Base-by-base conservation (phyloP, 1,284 basidiomycete genomes). In the Ganoderma boninense region DNA sequence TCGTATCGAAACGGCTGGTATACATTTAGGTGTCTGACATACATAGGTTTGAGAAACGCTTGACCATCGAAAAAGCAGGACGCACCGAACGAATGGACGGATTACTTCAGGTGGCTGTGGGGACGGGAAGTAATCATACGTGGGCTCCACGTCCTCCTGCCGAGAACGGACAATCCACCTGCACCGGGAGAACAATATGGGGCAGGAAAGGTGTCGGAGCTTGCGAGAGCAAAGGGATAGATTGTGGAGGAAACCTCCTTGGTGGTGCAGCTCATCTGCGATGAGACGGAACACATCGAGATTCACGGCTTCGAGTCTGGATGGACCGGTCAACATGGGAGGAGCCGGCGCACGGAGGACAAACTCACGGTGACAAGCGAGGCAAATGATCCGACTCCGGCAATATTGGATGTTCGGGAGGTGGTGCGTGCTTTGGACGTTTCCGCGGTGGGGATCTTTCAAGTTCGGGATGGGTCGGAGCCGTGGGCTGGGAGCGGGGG, bases 71-170 rank as follows among this genome's bases (percentile, higher is more conserved):
- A 20, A 49, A 7, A 49, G 46, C 2, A 1, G n/a, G 20, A 49
- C 46, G 46, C n/a, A 49, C 46, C 46, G 46, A 54, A 54, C 52
- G 52, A 54, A 54, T 29, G 52, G 52, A 54, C 52, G 14, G 26
- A 54, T 26, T 0, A 16, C 26, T 26, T 54, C 52, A 3, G 52
- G 52, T 5, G 26, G 26, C 18, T 54, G 26, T 23, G 18, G 10
- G 52, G 26, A 54, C 26, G 52, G 52, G 23, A 1, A 11, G 4
- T 54, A 26, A 4, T 5, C 2, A 29, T 54, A 29, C 26, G 20
- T 2, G 18, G 44, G 44, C 2, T 4, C 44, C 2, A 16, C 18
- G 18, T 4, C 4, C 2, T 44, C 18, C 44, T 16, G 4, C 5
- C 2, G 14, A 44, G 44, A 26, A 2, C 23, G n/a, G 7, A 54